Evolutionary conservation across 148 eudicot genomes (phyloP), one percentile per base, ranked within the genome.

Genomic region (Silene conica): DNA sequence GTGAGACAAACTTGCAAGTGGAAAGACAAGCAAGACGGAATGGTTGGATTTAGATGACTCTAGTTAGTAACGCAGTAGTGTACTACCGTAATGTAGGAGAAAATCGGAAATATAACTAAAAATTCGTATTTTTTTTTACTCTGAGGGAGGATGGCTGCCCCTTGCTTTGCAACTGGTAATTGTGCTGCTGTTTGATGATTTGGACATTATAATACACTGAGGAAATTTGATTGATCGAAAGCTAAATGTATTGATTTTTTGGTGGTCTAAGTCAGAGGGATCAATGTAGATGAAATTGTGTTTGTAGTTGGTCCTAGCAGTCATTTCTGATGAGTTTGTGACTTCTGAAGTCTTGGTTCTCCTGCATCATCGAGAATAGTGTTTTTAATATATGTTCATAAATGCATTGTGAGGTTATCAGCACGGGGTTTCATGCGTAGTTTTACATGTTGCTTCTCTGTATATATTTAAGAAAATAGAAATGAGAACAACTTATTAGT

Each of bases 351-450:
- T 34, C 28, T 25, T 26, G 2, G 41, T 41, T 31, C 3, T 28
- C 34, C 0, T 15, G 38, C 38, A 34, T 31, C 11, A 16, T 64
- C 2, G 41, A 6, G 38, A n/a, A n/a, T 18, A 28, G 45, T 64
- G 54, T 48, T 48, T 48, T 9, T 48, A 48, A 11, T 48, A 48
- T 9, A 9, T 48, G 15, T 11, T 48, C 11, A 6, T 48, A 43
- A 38, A 38, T 66, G 69, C 28, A n/a, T 67, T 67, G 26, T 45
- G 71, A 67, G 71, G 71, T 46, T 43, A 45, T 64, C 28, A 20
- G 10, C 4, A 5, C 12, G 26, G 46, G 20, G 3, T 46, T 46
- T 41, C 71, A 5, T 11, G 11, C 21, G 4, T 34, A 22, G 68
- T 46, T 6, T 25, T 68, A 45, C 31, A 67, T 67, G 25, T 68